Evolutionary conservation across 1,284 basidiomycete genomes (phyloP), one percentile per base, ranked within the genome.

Genomic region (Trametes versicolor): DNA sequence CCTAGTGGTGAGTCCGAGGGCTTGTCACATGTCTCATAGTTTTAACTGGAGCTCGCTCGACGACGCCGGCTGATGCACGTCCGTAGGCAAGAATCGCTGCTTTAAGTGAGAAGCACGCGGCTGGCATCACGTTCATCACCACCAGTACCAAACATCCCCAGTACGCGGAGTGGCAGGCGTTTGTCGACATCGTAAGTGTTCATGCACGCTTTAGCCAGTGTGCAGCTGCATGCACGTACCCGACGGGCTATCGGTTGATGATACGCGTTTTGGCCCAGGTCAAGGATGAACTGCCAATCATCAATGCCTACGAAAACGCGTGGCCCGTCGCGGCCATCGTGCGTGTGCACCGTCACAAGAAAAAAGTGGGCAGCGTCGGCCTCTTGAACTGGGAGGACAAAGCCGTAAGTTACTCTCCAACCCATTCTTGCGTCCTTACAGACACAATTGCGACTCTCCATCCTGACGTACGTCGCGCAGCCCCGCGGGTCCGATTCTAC

Each of bases 271-370:
- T n/a, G n/a, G 32, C 10, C 2, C 4, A 63, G 62, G 57, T 59
- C 8, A 25, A 2, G 7, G 12, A 54, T 0, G 51, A 56, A 13
- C 49, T 58, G 25, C 48, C 58, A 27, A 53, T 56, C 19, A n/a
- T 60, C 17, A 47, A 52, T 8, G 25, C 23, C 4, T 64, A 52
- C 23, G 39, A 56, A 8, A 48, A 52, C n/a, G 58, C 49, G 17
- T 64, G 63, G 63, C 63, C 63, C 0, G 32, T 60, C 2, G 12
- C 5, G 15, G n/a, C 27, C 23, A 60, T 64, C 53, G 51, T 54
- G 10, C n/a, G 12, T 1, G 50, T 0, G 9, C 56, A 58, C 19
- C 49, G 43, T 21, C 19, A 43, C 50, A 34, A 25, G 29, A 19
- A 12, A 13, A 9, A 12, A 29, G n/a, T 4, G 2, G 0, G n/a